phyloP scores from a whole-genome alignment of 1,284 basidiomycete genomes.

The Afroboletus lepidellus region DNA sequence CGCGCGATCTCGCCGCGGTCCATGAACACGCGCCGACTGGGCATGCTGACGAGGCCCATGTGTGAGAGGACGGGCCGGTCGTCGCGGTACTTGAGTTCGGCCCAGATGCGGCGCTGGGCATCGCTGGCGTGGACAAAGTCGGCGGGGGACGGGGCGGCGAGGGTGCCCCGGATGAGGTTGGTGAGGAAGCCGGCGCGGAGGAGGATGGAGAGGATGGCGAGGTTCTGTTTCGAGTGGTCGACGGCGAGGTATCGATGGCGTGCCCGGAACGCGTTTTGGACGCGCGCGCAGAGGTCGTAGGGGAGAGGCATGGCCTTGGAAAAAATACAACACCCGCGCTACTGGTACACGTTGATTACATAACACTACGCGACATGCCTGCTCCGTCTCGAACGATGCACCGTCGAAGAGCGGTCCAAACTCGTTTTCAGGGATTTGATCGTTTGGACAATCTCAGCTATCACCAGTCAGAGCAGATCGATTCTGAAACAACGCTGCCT shows the following conservation, averaged over 20 bases:
- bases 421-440: constrained; percentile 59
- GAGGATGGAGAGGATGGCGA: constrained; percentile 81
- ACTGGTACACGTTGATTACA: constrained; percentile 7
- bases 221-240: constrained; percentile 78
- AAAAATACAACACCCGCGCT: not conserved
- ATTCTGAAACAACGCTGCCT: constrained; percentile 29
- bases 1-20: constrained; percentile 66
- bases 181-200: constrained; percentile 85
- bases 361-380: constrained; percentile 42
- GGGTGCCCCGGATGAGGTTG: constrained; percentile 77
- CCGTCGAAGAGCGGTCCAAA: constrained; percentile 57
- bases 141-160: constrained; percentile 58
- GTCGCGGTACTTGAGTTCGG: constrained; percentile 85
- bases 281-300: constrained; percentile 78
- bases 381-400: constrained; percentile 56
- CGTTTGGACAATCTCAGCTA: constrained; percentile 71
- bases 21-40: constrained; percentile 62
- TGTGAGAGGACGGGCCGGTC: constrained; percentile 75
- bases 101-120: constrained; percentile 78
- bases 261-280: constrained; percentile 88
- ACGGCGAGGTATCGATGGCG: constrained; percentile 74
- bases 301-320: constrained; percentile 56
- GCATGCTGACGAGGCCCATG: constrained; percentile 35
- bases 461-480: not conserved
- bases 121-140: constrained; percentile 57